Percentiles rank a stretch among this genome's conserved stretches.
Evolutionary conservation across 805 yeast species (phyloP).

Genomic region (Candida michaelii): DNA sequence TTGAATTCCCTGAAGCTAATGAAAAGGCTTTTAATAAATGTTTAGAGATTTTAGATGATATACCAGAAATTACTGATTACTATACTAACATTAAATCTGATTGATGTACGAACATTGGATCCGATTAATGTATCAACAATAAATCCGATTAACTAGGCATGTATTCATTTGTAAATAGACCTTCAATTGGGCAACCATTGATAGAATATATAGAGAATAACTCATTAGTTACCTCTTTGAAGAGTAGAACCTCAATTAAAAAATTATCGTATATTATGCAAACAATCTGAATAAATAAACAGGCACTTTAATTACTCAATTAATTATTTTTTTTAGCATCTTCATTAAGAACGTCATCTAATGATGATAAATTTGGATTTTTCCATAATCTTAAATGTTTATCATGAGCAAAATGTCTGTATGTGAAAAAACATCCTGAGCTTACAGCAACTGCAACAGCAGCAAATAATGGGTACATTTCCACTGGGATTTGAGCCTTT

Average conservation of each 20-base stretch:
- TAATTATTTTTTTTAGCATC: conserved; percentile 22
- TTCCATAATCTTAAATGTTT: conserved; percentile 47
- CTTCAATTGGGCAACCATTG: too few species aligned
- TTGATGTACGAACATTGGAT: too few species aligned
- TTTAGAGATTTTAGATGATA: conserved; percentile 60
- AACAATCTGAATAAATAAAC: conserved; percentile 4
- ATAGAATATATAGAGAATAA: too few species aligned
- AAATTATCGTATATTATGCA: conserved; percentile 15
- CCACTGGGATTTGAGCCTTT: conserved; percentile 33
- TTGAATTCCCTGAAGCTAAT: conserved; percentile 54
- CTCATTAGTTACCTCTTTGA: too few species aligned
- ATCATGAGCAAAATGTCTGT: conserved; percentile 49
- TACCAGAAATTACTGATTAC: conserved; percentile 82
- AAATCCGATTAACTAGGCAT: neutral
- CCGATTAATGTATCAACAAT: too few species aligned
- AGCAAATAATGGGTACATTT: conserved; percentile 48
- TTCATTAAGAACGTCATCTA: conserved; percentile 42
- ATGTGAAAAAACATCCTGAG: conserved; percentile 43
- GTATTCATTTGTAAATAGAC: neutral
- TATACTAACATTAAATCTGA: conserved; percentile 67
- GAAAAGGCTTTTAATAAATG: conserved; percentile 57
- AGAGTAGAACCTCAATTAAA: too few species aligned
- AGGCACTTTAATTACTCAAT: too few species aligned
- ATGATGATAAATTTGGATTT: conserved; percentile 43
- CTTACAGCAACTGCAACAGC: conserved; percentile 42